These are phyloP conservation scores for Pichia kluyveri DNA, from an alignment of 805 yeast species.

Conservation along the genomic window DNA sequence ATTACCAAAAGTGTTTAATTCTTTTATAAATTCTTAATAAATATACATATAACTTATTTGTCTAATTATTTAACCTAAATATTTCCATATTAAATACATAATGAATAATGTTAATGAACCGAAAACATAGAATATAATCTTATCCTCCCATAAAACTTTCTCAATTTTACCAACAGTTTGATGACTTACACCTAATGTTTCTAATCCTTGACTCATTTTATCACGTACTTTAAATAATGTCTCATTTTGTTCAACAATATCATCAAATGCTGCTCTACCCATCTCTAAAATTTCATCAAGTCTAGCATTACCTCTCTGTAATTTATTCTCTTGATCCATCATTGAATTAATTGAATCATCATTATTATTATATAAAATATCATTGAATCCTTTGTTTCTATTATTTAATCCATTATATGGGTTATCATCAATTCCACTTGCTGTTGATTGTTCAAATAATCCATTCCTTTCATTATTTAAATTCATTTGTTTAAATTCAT, in stretches of 20 bases:
- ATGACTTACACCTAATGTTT: conserved; percentile 79
- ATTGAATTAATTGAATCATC: conserved; percentile 52
- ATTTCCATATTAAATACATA: conserved; percentile 59
- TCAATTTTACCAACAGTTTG: conserved; percentile 77
- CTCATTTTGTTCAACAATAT: conserved; percentile 77
- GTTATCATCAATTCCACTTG: conserved; percentile 29
- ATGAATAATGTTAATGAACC: conserved; percentile 50
- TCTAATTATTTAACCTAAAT: conserved; percentile 38
- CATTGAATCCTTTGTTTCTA: neutral
- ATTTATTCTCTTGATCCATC: conserved; percentile 50
- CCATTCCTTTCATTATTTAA: conserved; percentile 1
- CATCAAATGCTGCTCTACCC: conserved; percentile 81
- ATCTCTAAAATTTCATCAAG: conserved; percentile 84
- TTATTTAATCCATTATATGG: conserved; percentile 31
- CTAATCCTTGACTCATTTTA: conserved; percentile 57
- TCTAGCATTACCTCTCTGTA: conserved; percentile 66
- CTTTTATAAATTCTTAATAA: conserved; percentile 16
- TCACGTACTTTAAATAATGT: conserved; percentile 53
- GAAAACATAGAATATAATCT: conserved; percentile 76
- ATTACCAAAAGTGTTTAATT: conserved; percentile 60
- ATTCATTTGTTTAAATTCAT: conserved; percentile 40
- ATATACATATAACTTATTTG: neutral
- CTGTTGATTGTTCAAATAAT: conserved; percentile 28
- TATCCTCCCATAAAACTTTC: conserved; percentile 76
- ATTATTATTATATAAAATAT: conserved; percentile 20